Evolutionary conservation across 75 land plant species (phyloP).

Genomic region (Pinus taeda): DNA sequence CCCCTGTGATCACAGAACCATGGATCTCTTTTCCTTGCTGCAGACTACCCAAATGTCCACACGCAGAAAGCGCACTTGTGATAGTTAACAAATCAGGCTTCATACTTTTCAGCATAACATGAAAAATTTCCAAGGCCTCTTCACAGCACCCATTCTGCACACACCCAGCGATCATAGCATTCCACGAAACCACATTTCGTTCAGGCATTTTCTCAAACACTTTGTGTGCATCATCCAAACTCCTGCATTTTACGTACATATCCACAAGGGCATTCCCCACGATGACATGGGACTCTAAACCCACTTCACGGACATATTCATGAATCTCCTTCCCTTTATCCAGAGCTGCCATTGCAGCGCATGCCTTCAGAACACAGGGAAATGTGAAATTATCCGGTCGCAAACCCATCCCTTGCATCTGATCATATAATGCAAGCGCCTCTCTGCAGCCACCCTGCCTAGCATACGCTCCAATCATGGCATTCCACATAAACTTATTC

Average conservation of each 20-base stretch:
- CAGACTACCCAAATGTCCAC: background rate
- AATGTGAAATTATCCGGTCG: conserved; percentile 31
- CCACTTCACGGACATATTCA: conserved; percentile 7
- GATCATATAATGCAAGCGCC: conserved; percentile 22
- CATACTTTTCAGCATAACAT: background rate
- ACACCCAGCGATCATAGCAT: conserved; percentile 11
- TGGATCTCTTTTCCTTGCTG: conserved; percentile 2
- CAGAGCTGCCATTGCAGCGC: conserved; percentile 12
- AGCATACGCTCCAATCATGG: conserved; percentile 35
- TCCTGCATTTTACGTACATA: conserved; percentile 3
- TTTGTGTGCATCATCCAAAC: background rate
- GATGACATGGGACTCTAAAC: conserved; percentile 1
- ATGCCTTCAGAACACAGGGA: conserved; percentile 32
- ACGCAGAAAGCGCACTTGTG: background rate
- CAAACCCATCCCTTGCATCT: conserved; percentile 26
- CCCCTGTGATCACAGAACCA: background rate
- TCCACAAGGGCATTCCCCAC: conserved; percentile 7
- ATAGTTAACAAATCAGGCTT: background rate
- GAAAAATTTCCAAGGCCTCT: background rate
- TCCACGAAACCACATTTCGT: conserved; percentile 8
- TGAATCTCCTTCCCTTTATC: conserved; percentile 8
- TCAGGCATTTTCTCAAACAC: background rate
- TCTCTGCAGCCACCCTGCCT: conserved; percentile 16
- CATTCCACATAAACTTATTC: conserved; percentile 53
- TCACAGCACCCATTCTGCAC: background rate